phyloP scores from a whole-genome alignment of 257 asterid genomes.

The Craterostigma plantagineum region DNA sequence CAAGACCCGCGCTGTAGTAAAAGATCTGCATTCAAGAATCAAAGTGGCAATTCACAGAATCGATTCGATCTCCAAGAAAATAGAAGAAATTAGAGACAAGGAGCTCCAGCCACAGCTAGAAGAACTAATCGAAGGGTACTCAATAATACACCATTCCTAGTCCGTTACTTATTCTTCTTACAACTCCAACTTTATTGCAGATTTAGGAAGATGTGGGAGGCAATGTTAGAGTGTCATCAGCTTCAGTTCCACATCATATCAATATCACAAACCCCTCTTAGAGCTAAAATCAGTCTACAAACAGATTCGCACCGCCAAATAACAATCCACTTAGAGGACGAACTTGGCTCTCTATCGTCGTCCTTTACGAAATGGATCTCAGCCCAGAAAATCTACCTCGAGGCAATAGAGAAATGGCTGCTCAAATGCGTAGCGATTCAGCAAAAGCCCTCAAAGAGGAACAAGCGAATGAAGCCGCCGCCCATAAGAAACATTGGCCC shows the following conservation, averaged over 20 bases:
- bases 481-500: conserved; percentile 58
- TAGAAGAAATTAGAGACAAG: conserved; percentile 73
- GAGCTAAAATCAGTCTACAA: conserved; percentile 26
- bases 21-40: conserved; percentile 82
- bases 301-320: conserved; percentile 44
- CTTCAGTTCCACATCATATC: conserved; percentile 69
- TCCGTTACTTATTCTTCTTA: not conserved
- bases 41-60: conserved; percentile 83
- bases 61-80: conserved; percentile 61
- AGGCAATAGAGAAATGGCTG: conserved; percentile 77
- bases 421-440: conserved; percentile 44
- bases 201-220: conserved; percentile 82
- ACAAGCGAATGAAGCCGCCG: conserved; percentile 31
- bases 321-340: conserved; percentile 35
- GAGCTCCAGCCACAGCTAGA: conserved; percentile 96
- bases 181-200: conserved; percentile 19
- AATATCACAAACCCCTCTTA: conserved; percentile 37
- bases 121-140: conserved; percentile 90
- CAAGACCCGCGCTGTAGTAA: conserved; percentile 77
- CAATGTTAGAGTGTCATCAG: conserved; percentile 67
- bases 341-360: conserved; percentile 33
- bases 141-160: conserved; percentile 4
- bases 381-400: conserved; percentile 61
- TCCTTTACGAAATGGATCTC: conserved; percentile 66
- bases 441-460: conserved; percentile 43